Percentiles rank a stretch among this genome's conserved stretches.
Conservation (phyloP, 2,329 filamentous ascomycete genomes). For the Diplocarpon rosae region DNA sequence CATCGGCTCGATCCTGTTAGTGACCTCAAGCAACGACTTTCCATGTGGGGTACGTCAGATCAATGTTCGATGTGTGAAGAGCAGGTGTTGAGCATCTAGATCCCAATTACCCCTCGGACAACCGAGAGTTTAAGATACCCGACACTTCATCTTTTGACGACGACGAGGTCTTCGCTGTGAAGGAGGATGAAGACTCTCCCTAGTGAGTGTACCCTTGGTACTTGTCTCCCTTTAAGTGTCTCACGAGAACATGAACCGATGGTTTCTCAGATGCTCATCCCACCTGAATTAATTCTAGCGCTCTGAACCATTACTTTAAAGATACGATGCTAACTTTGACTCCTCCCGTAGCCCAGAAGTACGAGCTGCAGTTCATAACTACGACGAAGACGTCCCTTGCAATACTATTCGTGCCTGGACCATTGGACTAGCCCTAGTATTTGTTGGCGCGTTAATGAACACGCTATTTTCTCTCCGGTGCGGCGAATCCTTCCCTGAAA, state of each 20-base stretch:
- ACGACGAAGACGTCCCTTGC: constrained; percentile 52
- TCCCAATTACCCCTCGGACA: constrained; percentile 13
- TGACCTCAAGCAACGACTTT: constrained; percentile 13
- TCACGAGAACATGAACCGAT: too few species aligned
- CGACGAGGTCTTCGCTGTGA: constrained; percentile 11
- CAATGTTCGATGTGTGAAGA: not conserved
- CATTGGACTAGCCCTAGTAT: constrained; percentile 37
- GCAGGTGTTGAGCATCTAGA: constrained; percentile 4
- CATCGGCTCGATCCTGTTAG: constrained; percentile 12
- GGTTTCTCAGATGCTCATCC: too few species aligned
- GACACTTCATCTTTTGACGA: constrained; percentile 44
- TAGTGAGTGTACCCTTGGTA: too few species aligned
- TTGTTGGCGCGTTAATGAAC: constrained; percentile 15
- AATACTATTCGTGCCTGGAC: constrained; percentile 55
- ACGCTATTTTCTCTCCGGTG: constrained; percentile 3
- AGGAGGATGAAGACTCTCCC: constrained; percentile 5
- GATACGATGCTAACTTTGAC: too few species aligned
- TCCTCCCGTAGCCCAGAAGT: constrained; percentile 1
- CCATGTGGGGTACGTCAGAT: constrained; percentile 12
- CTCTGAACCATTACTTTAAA: too few species aligned
- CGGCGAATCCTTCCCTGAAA: not conserved
- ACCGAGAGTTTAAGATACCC: constrained; percentile 46
- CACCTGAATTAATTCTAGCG: too few species aligned
- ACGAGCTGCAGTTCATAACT: constrained; percentile 47
- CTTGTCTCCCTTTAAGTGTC: too few species aligned